A percentile compares a stretch with the other conserved stretches of the same genome.
phyloP scores from a whole-genome alignment of 345 rosid species.

The Gossypium herbaceum region DNA sequence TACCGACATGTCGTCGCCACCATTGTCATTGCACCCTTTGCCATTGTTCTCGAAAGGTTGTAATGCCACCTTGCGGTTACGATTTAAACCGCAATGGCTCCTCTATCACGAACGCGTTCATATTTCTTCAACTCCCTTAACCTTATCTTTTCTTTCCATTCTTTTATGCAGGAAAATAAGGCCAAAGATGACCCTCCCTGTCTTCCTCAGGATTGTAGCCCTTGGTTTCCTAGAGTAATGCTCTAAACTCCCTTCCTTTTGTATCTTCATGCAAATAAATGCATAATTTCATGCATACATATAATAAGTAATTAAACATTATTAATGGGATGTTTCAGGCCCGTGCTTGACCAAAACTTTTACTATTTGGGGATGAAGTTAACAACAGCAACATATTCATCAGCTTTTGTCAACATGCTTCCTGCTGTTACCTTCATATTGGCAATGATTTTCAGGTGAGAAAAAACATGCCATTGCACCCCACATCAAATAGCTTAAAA shows the following conservation, averaged over 20 bases:
- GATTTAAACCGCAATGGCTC: no score
- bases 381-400: slow-evolving; percentile 59
- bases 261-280: not conserved
- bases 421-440: slow-evolving; percentile 83
- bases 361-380: slow-evolving; percentile 32
- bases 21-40: slow-evolving; percentile 71
- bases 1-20: slow-evolving; percentile 84
- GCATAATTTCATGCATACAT: not conserved
- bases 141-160: not conserved
- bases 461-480: not conserved
- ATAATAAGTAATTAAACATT: not conserved
- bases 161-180: slow-evolving; percentile 57
- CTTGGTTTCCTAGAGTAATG: slow-evolving; percentile 85
- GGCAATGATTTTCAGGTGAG: slow-evolving; percentile 81
- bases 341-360: slow-evolving; percentile 30
- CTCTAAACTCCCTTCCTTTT: slow-evolving; percentile 13
- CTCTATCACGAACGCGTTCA: no score
- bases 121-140: no score
- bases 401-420: slow-evolving; percentile 64
- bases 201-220: slow-evolving; percentile 62
- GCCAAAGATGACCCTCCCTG: slow-evolving; percentile 80
- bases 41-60: slow-evolving; percentile 79
- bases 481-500: not conserved
- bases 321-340: slow-evolving; percentile 29
- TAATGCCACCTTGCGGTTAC: not conserved